Evolutionary conservation across 305 asterid species (phyloP).

Genomic region (Plantago lanceolata): DNA sequence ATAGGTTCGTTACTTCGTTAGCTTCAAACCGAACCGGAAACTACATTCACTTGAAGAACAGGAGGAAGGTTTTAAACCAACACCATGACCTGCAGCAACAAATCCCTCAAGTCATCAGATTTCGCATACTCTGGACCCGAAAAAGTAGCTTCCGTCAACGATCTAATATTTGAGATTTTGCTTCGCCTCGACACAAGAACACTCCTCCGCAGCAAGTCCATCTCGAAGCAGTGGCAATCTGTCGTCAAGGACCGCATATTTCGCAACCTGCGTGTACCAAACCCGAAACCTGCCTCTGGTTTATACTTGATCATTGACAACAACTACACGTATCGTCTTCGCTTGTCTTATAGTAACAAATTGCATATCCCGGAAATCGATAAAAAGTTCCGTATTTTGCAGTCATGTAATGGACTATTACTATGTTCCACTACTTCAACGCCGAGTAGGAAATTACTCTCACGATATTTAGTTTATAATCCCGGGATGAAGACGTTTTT

Average conservation of each 20-base stretch:
- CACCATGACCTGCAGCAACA: no score
- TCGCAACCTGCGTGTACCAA: background rate
- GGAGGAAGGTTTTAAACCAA: no score
- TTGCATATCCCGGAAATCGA: background rate
- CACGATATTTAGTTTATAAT: background rate
- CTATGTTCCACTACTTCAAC: background rate
- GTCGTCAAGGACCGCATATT: background rate
- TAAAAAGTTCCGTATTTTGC: background rate
- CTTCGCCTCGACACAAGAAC: background rate
- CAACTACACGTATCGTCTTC: no score
- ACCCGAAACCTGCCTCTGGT: background rate
- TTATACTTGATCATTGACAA: background rate
- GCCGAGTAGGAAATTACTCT: background rate
- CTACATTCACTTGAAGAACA: no score
- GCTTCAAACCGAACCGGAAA: no score
- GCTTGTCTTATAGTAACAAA: no score
- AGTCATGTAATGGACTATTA: background rate
- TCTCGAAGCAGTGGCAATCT: background rate
- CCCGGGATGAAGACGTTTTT: background rate
- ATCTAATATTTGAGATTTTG: background rate
- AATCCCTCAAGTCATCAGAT: no score
- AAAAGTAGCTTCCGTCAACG: background rate
- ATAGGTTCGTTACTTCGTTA: no score
- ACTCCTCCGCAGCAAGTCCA: background rate
- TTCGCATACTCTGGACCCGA: no score